Evolutionary conservation across 345 rosid genomes (phyloP).

Genomic region (Orychophragmus violaceus): DNA sequence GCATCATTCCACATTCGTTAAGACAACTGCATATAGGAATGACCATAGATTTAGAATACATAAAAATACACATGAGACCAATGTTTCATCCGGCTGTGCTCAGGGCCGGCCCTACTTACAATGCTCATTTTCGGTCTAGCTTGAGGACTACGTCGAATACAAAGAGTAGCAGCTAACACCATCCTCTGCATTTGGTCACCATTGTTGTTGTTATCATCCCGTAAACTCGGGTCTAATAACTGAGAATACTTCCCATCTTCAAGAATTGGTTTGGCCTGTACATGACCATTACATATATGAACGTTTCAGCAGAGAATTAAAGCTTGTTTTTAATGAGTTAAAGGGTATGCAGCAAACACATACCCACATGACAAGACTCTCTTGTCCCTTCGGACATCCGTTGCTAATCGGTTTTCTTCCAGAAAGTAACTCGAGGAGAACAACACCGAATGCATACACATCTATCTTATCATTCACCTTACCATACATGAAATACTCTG

Average conservation of each 20-base stretch:
- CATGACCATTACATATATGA: neutral
- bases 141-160: slow-evolving; percentile 64
- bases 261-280: slow-evolving; percentile 81
- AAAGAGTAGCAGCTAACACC: slow-evolving; percentile 82
- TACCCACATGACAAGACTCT: slow-evolving; percentile 98
- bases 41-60: neutral
- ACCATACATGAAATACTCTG: slow-evolving; percentile 93
- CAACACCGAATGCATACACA: slow-evolving; percentile 91
- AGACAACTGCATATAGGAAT: neutral
- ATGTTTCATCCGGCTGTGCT: too few relatives aligned
- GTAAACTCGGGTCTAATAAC: slow-evolving; percentile 55
- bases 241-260: slow-evolving; percentile 52
- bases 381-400: slow-evolving; percentile 64
- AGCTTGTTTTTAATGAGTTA: neutral
- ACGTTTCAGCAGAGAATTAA: neutral
- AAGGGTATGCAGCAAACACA: slow-evolving; percentile 47
- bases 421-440: slow-evolving; percentile 92
- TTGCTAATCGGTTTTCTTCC: slow-evolving; percentile 79
- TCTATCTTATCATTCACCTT: slow-evolving; percentile 86
- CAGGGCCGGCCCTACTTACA: too few relatives aligned
- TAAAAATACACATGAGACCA: neutral
- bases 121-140: slow-evolving; percentile 74
- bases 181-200: slow-evolving; percentile 58
- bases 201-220: slow-evolving; percentile 25
- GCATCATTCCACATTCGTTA: neutral